Conservation (phyloP, 2,329 filamentous ascomycete genomes). For the Colletotrichum sp. region DNA sequence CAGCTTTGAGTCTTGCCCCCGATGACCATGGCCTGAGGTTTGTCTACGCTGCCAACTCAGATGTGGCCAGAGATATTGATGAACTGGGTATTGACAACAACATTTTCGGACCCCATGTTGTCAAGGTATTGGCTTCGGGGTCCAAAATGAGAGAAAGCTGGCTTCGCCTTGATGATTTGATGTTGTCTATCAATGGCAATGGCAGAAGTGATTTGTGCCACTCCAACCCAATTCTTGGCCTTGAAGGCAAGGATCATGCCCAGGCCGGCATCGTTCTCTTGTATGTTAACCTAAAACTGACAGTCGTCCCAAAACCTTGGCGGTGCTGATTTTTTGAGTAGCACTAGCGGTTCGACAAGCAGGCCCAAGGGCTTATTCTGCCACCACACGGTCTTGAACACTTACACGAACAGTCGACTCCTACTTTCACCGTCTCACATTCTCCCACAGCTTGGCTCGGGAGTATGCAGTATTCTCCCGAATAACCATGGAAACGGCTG, state of each 20-base stretch:
- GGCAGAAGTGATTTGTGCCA: not conserved
- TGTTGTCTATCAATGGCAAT: not conserved
- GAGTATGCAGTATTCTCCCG: not conserved
- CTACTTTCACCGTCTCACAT: not conserved
- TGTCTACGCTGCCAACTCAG: not conserved
- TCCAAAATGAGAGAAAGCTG: not conserved
- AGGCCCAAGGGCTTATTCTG: not conserved
- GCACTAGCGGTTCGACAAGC: not conserved
- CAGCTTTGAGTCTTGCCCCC: not conserved
- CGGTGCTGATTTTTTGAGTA: not conserved
- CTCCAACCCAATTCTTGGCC: not conserved
- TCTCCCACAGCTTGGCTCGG: not conserved
- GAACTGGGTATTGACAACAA: accelerated
- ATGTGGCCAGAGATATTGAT: not conserved
- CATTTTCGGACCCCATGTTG: not conserved
- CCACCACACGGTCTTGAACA: not conserved
- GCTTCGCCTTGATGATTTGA: not conserved
- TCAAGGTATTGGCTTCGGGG: not conserved
- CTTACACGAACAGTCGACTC: not conserved
- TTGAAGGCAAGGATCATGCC: not conserved
- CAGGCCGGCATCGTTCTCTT: not conserved
- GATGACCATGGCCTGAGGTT: not conserved
- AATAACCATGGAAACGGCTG: not conserved
- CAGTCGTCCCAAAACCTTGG: not conserved
- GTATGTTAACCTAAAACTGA: not conserved